Base-by-base conservation (phyloP, 352 stramenopile species). In the Phytopythium chamaehyphon region DNA sequence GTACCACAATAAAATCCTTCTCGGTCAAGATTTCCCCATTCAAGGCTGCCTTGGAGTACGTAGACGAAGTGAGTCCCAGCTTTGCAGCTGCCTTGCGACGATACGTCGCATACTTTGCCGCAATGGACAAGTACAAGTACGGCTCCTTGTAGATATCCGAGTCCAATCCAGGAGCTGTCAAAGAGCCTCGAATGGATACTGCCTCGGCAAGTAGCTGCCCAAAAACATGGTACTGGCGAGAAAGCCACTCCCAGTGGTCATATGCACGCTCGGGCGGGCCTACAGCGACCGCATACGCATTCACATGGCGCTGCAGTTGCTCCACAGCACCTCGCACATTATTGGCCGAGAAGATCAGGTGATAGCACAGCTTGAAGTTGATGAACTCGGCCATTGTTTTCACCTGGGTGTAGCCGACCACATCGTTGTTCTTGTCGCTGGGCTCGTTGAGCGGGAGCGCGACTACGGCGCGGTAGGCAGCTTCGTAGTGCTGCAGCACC, bases 291-390 rank as follows among this genome's bases (percentile, higher is more conserved):
- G 54, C 66, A 47, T 90, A 93, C 14, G 86, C 67, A 23, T 59
- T 62, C 63, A 93, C 87, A 54, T 95, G 85, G 21, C 83, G 81
- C 28, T 93, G 77, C 12, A 95, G 59, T 57, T 95, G 85, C 38
- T 93, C 81, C 14, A 93, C 78, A 0, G 85, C 85, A n/a, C 67
- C 78, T 57, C 92, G 92, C 47, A 91, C 64, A 51, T 93, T 93
- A 54, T 73, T 83, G 0, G 76, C 86, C 40, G 83, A 91, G 57
- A 95, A 93, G 42, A 95, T 83, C 36, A 90, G 62, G 63, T 95
- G 81, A 55, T 93, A 93, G 57, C 83, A 91, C 28, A 95, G 61
- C 59, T 95, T 95, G 53, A 93, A 93, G 59, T 93, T 85, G 51
- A 93, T 81, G 45, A 82, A 90, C 60, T 95, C 85, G 33, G 85